Base-by-base conservation (phyloP, 2,329 filamentous ascomycete species). In the Furcasterigmium sp. region DNA sequence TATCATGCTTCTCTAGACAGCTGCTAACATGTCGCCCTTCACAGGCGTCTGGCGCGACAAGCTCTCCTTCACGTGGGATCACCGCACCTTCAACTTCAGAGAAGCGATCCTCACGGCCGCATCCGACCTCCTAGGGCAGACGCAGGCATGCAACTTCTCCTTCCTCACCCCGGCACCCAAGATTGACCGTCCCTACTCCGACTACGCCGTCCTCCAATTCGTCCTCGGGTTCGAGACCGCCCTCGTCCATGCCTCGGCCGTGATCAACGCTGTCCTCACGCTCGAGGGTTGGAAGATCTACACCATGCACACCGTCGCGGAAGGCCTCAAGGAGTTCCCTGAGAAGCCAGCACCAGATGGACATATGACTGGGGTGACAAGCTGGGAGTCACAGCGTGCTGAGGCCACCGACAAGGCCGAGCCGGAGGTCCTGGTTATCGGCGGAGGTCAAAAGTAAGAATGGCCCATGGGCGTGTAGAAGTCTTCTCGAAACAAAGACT, bases 371-470 rank as follows among this genome's bases (percentile, higher is more conserved):
- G 60, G 58, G 17, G 37, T 51, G 8, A 52, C 52, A 20, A 58
- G 55, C 45, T 62, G 60, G 60, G 55, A 61, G 36, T 53, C 47
- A 15, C 57, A 62, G 43, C 53, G 59, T 37, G 45, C 51, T 10
- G 21, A 49, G 30, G 52, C 54, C 14, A 43, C 57, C 7, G 52
- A 60, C 34, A 49, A 48, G n/a, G 54, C 28, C 2, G 68, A 68
- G 8, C 79, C 79, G 0, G 65, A 68, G 2, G 77, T 82, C 3
- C 51, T 84, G 17, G 69, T 83, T 38, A 61, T 84, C 38, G 77
- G 77, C 13, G 51, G 50, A 8, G 51, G 65, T 58, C 37, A 41
- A 17, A 63, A 61, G 29, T 32, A 32, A 8, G 25, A n/a, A n/a
- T 28, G 8, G 13, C 13, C 25, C 13, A 8, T 13, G 8, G 25